Evolutionary conservation across 208 protist species (phyloP).

Genomic region (Phytomonas sp.): DNA sequence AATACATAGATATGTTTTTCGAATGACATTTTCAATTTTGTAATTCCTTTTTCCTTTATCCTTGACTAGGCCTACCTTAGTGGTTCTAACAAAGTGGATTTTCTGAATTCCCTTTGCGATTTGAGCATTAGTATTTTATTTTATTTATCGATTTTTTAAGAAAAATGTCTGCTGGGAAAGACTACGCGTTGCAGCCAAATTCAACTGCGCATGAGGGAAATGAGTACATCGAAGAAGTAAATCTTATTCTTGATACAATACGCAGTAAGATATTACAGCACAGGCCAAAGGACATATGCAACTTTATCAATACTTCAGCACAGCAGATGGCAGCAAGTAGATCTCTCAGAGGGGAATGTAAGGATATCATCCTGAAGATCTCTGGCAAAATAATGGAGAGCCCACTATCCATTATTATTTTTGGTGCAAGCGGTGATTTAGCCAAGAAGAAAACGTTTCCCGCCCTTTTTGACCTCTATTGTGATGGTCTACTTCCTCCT

Average conservation of each 20-base stretch:
- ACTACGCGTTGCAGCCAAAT: background rate
- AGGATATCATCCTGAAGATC: conserved; percentile 41
- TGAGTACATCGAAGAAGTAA: conserved; percentile 39
- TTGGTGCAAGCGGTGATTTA: conserved; percentile 87
- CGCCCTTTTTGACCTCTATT: conserved; percentile 87
- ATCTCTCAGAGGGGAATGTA: conserved; percentile 15
- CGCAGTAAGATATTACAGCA: conserved; percentile 40
- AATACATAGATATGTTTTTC: background rate
- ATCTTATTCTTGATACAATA: conserved; percentile 56
- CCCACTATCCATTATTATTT: conserved; percentile 76
- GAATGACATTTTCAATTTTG: conserved; percentile 5
- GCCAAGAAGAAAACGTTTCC: conserved; percentile 92
- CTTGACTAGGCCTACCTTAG: background rate
- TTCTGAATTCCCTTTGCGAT: background rate
- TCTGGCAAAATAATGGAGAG: conserved; percentile 36
- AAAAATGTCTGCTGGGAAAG: background rate
- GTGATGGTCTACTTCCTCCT: conserved; percentile 61
- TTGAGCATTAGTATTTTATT: background rate
- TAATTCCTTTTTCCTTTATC: background rate
- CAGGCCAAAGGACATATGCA: conserved; percentile 44
- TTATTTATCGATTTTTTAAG: background rate
- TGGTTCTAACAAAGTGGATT: background rate
- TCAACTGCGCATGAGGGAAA: background rate
- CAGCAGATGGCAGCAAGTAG: conserved; percentile 23
- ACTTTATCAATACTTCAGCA: conserved; percentile 32